Base-by-base conservation (phyloP, 1,284 basidiomycete genomes). In the Prillingera fragicola region DNA sequence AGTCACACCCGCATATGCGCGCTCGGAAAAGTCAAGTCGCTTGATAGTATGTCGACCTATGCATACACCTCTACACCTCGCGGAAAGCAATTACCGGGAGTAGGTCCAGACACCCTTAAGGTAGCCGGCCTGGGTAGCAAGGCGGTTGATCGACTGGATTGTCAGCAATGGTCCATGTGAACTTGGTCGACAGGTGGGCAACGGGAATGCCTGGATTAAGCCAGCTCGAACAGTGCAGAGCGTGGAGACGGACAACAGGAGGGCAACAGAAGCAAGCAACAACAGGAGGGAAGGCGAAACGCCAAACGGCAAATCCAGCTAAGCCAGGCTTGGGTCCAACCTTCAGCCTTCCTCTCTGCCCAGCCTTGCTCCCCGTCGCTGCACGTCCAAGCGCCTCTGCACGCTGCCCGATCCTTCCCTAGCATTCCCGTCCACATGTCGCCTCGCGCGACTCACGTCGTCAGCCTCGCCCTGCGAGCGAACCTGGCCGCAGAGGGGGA, bases 401-500 rank as follows among this genome's bases (percentile, higher is more conserved):
- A 8, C n/a, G 9, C n/a, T n/a, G n/a, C n/a, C n/a, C 27, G 26
- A 10, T 18, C 15, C 14, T 18, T 13, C 3, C 8, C 32, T 17
- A 14, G 10, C 24, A 6, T 9, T n/a, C 10, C 18, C 40, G 3
- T 25, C 23, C 40, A 33, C 12, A 28, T 33, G 15, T 23, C 18
- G 24, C 10, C 4, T 17, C 28, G 26, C 31, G 14, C 42, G 12
- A 51, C 52, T 54, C 48, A 54, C 52, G 74, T 97, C 95, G 66
- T 99, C 94, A 59, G 86, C 81, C 81, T 99, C 95, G 62, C 90
- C 95, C 73, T 85, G 84, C 57, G 88, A 85, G 62, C 95, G 83
- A 60, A 99, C 89, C 69, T 84, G 83, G 48, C 94, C 95, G 70
- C 83, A 90, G 56, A 99, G 82, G 45, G 92, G 92, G 70, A 96